Evolutionary conservation across 2,329 filamentous ascomycete genomes (phyloP).

Genomic region (Sclerotinia glacialis): DNA sequence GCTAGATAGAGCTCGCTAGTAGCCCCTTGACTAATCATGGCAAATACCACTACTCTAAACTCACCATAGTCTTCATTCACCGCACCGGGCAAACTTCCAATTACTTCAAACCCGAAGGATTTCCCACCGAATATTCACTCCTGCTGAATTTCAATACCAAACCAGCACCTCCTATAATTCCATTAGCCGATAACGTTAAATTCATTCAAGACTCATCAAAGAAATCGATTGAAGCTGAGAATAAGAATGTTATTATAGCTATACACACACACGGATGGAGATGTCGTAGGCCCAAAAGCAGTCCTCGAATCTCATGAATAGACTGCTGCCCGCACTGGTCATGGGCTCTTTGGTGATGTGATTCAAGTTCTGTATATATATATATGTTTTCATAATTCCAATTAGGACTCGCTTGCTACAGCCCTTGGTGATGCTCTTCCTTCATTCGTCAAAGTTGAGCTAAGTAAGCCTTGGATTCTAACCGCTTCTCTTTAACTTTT

Average conservation of each 20-base stretch:
- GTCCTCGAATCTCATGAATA: not conserved
- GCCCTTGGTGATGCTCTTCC: not conserved
- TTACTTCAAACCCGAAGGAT: not conserved
- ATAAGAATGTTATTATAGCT: not conserved
- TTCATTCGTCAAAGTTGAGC: not conserved
- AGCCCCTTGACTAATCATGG: too few relatives aligned
- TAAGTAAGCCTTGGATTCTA: not conserved
- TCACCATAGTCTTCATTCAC: not conserved
- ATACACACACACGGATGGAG: not conserved
- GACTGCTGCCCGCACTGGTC: accelerated
- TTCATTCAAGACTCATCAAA: not conserved
- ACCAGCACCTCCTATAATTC: not conserved
- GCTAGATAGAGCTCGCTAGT: too few relatives aligned
- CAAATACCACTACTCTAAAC: not conserved
- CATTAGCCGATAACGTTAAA: not conserved
- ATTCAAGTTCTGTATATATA: not conserved
- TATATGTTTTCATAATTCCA: not conserved
- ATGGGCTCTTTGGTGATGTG: not conserved
- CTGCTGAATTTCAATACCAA: not conserved
- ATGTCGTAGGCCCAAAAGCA: not conserved
- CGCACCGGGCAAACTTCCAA: not conserved
- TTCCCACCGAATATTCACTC: not conserved
- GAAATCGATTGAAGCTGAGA: not conserved
- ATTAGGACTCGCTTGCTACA: not conserved
- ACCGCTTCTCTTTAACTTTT: not conserved